phyloP scores from a whole-genome alignment of 345 rosid genomes.

The Camelina hispida region DNA sequence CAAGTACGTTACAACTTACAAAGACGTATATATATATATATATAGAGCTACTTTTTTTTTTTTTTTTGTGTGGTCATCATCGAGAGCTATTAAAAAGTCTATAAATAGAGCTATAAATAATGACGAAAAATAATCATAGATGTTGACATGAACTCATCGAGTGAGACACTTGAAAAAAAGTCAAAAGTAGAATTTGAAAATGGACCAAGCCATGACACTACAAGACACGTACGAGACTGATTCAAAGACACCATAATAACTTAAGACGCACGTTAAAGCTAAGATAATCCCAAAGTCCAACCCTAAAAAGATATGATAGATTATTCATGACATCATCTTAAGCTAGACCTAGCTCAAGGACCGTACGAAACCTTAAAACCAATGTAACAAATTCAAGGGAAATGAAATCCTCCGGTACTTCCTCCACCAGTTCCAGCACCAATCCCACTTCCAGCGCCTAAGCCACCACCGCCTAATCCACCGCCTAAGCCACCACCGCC shows the following conservation, averaged over 20 bases:
- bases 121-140: neutral
- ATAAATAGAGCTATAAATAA: constrained; percentile 8
- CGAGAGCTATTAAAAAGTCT: neutral
- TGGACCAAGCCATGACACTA: constrained; percentile 38
- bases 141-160: constrained; percentile 31
- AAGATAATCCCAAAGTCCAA: constrained; percentile 15
- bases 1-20: too few relatives aligned
- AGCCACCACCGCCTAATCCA: constrained; percentile 16
- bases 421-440: constrained; percentile 46
- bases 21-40: neutral
- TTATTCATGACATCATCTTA: constrained; percentile 33
- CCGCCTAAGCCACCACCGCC: constrained; percentile 41
- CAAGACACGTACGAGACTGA: constrained; percentile 24
- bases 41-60: too few relatives aligned
- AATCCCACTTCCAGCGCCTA: constrained; percentile 35
- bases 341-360: constrained; percentile 33
- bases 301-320: constrained; percentile 13
- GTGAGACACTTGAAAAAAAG: constrained; percentile 31
- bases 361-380: constrained; percentile 22
- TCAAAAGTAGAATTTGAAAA: constrained; percentile 32
- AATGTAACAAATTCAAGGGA: constrained; percentile 38
- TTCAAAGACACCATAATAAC: constrained; percentile 26
- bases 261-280: constrained; percentile 28
- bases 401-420: constrained; percentile 42
- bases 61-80: too few relatives aligned